These are phyloP conservation scores for Backusella sp. DNA, from an alignment of 192 early-diverging fungal species.

Conservation along the genomic window DNA sequence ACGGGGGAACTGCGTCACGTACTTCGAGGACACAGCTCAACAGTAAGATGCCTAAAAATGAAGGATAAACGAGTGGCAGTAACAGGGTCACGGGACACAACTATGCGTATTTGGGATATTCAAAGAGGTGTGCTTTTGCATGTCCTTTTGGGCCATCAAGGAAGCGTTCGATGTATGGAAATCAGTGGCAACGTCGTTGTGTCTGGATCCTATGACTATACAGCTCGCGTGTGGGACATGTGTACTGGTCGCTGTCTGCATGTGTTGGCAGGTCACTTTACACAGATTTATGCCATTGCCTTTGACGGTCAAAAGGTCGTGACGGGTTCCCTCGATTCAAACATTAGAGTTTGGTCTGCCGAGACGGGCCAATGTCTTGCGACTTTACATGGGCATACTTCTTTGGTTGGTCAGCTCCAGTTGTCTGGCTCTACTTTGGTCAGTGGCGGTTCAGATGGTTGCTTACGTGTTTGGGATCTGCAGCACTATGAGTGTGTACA, in stretches of 20 bases:
- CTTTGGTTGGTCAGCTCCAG: slow-evolving; percentile 91
- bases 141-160: slow-evolving; percentile 81
- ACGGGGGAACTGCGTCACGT: slow-evolving; percentile 83
- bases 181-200: slow-evolving; percentile 81
- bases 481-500: slow-evolving; percentile 55
- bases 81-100: slow-evolving; percentile 92
- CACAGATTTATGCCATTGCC: slow-evolving; percentile 95
- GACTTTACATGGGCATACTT: slow-evolving; percentile 86
- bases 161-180: slow-evolving; percentile 90
- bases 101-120: slow-evolving; percentile 91
- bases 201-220: slow-evolving; percentile 90
- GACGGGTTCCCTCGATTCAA: slow-evolving; percentile 90
- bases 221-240: slow-evolving; percentile 91
- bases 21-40: slow-evolving; percentile 93
- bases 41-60: slow-evolving; percentile 94
- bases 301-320: slow-evolving; percentile 82
- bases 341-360: slow-evolving; percentile 90
- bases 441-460: slow-evolving; percentile 91
- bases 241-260: slow-evolving; percentile 69
- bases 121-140: slow-evolving; percentile 65
- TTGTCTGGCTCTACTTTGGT: slow-evolving; percentile 77
- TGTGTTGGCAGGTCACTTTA: slow-evolving; percentile 80
- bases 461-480: slow-evolving; percentile 89
- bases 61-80: slow-evolving; percentile 69
- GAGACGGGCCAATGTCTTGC: slow-evolving; percentile 76